Evolutionary conservation across 1,284 basidiomycete species (phyloP), one percentile per base, ranked within the genome.

Genomic region (Sporisorium scitamineum): DNA sequence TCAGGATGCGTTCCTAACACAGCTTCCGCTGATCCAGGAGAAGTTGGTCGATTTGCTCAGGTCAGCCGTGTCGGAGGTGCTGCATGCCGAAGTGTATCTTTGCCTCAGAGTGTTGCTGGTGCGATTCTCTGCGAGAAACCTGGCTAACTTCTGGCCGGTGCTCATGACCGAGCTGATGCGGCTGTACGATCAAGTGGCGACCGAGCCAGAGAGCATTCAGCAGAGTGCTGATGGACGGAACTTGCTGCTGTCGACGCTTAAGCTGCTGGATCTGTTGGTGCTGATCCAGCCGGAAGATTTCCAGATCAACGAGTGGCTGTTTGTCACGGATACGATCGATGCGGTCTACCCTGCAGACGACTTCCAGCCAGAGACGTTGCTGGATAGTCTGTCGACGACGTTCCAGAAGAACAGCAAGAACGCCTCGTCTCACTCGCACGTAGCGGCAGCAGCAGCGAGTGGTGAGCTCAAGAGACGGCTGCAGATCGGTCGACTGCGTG

Each of bases 291-390:
- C 94, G 0, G 94, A 95, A 80, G 97, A 99, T 84, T 99, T 99
- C 86, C 97, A 99, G 87, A 93, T 97, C 76, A 93, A 99, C 85
- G 95, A 99, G 88, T 99, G 97, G 96, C 93, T 97, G 80, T 99
- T 99, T 83, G 91, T 98, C 60, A 97, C 95, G 0, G 97, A 99
- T 85, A 98, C 96, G 0, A 93, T 95, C 6, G 97, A 99, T 81
- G 95, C 95, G 0, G 90, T 95, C 13, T 95, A 95, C 85, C 92
- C 91, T 9, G 92, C 93, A 0, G 92, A 95, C 73, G 89, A 91
- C 48, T 95, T 92, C 90, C 87, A 88, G 50, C 92, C 95, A 1
- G 92, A 93, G 72, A 92, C 94, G 1, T 90, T 98, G 86, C 90
- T 98, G 85, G 96, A 99, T 84, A 91, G 92, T 50, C 87, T 98